Conservation (phyloP, 2,329 filamentous ascomycete species). For the Ophiostoma tasmaniense region DNA sequence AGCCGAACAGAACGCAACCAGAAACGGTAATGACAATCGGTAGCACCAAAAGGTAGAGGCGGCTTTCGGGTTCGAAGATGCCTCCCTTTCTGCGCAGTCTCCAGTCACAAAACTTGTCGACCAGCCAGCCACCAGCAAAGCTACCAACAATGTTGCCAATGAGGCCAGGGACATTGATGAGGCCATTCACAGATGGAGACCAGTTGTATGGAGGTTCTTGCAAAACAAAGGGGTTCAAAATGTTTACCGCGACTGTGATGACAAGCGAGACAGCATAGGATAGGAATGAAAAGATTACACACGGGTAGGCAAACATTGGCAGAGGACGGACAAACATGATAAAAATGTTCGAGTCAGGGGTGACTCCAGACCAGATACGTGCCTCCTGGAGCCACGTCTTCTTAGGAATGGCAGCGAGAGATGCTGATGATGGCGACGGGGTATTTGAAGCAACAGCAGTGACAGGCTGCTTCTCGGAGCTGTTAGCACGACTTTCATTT, state of each 20-base stretch:
- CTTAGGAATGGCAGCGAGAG: not conserved
- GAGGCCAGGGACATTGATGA: constrained; percentile 12
- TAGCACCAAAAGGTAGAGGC: not conserved
- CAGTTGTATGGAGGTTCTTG: not conserved
- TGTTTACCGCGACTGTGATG: not conserved
- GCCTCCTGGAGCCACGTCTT: not conserved
- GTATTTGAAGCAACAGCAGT: not conserved
- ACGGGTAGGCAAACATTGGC: not conserved
- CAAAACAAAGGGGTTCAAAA: not conserved
- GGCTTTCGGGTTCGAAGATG: constrained; percentile 32
- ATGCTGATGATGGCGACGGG: not conserved
- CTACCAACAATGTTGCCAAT: constrained; percentile 37
- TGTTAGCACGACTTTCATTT: not conserved
- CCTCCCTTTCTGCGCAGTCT: constrained; percentile 33
- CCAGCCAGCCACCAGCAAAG: constrained; percentile 34
- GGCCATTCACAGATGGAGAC: not conserved
- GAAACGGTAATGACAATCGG: not conserved
- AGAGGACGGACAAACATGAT: not conserved
- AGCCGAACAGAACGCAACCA: not conserved
- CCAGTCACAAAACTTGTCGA: constrained; percentile 36
- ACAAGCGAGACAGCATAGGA: not conserved
- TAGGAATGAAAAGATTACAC: not conserved
- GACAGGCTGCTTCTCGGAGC: not conserved
- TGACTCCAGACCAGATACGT: not conserved
- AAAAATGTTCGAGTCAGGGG: not conserved